phyloP scores from a whole-genome alignment of 441 rosid species.

The Melastoma candidum region DNA sequence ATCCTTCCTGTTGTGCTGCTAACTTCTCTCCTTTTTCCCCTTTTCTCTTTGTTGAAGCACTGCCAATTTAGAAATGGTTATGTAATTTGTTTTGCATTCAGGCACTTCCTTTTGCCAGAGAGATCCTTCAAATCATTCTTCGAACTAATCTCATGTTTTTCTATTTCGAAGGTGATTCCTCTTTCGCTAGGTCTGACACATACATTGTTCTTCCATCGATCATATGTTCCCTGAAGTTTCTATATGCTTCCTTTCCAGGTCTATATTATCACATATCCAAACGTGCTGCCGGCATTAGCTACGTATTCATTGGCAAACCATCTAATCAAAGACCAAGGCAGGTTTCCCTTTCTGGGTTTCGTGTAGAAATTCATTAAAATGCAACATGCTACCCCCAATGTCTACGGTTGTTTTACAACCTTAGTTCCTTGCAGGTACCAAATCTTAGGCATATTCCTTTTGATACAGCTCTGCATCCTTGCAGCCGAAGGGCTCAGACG shows the following conservation, averaged over 20 bases:
- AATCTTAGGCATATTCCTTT: conserved; percentile 78
- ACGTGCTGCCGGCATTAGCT: conserved; percentile 73
- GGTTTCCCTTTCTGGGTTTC: conserved; percentile 1
- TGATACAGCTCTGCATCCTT: conserved; percentile 81
- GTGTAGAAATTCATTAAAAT: no score
- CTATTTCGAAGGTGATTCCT: conserved; percentile 79
- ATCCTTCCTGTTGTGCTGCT: no score
- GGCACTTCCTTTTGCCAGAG: conserved; percentile 74
- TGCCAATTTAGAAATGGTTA: not conserved
- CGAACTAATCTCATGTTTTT: conserved; percentile 92
- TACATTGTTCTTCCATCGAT: conserved; percentile 10
- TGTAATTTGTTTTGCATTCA: conserved; percentile 20
- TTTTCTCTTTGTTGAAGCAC: not conserved
- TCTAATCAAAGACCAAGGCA: conserved; percentile 90
- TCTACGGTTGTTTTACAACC: not conserved
- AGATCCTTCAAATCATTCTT: conserved; percentile 62
- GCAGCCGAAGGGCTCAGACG: conserved; percentile 81
- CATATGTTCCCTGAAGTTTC: conserved; percentile 4
- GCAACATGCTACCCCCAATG: not conserved
- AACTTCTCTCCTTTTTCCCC: no score
- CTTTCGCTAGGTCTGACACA: conserved; percentile 1
- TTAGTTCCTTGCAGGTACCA: conserved; percentile 58
- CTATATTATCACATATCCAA: conserved; percentile 88
- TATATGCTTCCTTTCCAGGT: conserved; percentile 31
- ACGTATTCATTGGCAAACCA: conserved; percentile 85